Percentiles rank a stretch among this genome's conserved stretches.
phyloP scores from a whole-genome alignment of 208 protist species.

The Wallacemonas sp. region DNA sequence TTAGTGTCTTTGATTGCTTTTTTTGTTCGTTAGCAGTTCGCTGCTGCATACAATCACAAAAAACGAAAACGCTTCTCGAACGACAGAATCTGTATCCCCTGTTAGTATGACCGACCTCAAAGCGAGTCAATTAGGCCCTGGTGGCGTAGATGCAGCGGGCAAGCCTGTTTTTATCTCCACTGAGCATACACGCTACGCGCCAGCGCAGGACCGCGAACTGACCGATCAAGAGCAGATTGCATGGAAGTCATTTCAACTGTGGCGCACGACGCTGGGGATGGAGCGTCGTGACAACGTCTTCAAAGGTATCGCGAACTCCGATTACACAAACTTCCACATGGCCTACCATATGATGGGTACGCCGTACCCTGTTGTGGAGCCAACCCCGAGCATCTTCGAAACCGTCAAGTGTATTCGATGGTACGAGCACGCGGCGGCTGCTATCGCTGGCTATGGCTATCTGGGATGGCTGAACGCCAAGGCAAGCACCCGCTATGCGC shows the following conservation, averaged over 20 bases:
- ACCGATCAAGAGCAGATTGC: conserved; percentile 85
- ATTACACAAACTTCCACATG: conserved; percentile 86
- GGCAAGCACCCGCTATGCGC: conserved; percentile 50
- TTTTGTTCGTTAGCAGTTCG: too few species aligned
- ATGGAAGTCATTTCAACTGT: conserved; percentile 90
- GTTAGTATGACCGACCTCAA: neutral
- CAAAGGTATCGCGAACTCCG: conserved; percentile 61
- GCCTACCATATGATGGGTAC: conserved; percentile 81
- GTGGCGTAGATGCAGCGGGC: conserved; percentile 46
- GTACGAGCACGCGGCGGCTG: conserved; percentile 71
- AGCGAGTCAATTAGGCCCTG: conserved; percentile 45
- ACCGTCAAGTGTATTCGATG: conserved; percentile 53
- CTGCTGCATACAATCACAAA: too few species aligned
- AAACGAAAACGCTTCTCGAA: too few species aligned
- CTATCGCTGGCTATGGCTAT: conserved; percentile 36
- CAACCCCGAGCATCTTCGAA: conserved; percentile 46
- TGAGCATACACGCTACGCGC: conserved; percentile 67
- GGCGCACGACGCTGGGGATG: conserved; percentile 69
- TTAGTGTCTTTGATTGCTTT: too few species aligned
- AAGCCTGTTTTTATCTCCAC: conserved; percentile 83
- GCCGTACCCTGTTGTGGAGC: conserved; percentile 78
- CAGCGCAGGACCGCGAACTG: conserved; percentile 66
- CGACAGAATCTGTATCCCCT: neutral
- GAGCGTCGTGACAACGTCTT: conserved; percentile 85
- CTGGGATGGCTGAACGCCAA: conserved; percentile 74